Base-by-base conservation (phyloP, 202 grass and related monocot genomes). In the Setaria viridis region DNA sequence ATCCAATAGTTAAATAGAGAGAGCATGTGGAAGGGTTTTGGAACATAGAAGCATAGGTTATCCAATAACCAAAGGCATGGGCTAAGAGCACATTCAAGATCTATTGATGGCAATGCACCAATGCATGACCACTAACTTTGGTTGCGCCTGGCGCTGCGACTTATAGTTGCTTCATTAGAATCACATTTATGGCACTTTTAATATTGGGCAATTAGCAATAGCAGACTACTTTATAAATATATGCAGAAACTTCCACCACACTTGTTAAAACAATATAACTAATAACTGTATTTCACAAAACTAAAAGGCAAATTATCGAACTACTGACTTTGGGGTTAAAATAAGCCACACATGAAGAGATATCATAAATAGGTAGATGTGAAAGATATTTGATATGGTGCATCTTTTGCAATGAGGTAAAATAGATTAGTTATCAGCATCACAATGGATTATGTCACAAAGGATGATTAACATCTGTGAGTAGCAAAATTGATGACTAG, bases 161-260 rank as follows among this genome's bases (percentile, higher is more conserved):
- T 47, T 79, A n/a, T 6, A 48, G 33, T 63, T 54, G n/a, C 35
- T 72, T 86, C 41, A 4, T 72, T 54, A 73, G 10, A 80, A 72
- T 6, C 11, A 73, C 35, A 71, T 65, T 63, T 53, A 64, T 30
- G 48, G 53, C 3, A 53, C n/a, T 32, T 37, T 34, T 29, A 19
- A 33, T 15, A 72, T 65, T 75, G 42, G 46, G 12, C 50, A 62
- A 80, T 50, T 79, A 51, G 29, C 65, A 85, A 32, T 71, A 41
- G 7, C 63, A 77, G n/a, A 60, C 74, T 63, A 62, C 15, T 1
- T 41, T 58, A 41, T 64, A 62, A 30, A 51, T 63, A 50, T 47
- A 20, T 19, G 73, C 30, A 64, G 58, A 65, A 63, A 41, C 4
- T 39, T 48, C 14, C 80, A 73, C 41, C 39, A 74, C 32, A n/a